Evolutionary conservation across 192 early-diverging fungal species (phyloP), one percentile per base, ranked within the genome.

Genomic region (Chytriomyces sp.): DNA sequence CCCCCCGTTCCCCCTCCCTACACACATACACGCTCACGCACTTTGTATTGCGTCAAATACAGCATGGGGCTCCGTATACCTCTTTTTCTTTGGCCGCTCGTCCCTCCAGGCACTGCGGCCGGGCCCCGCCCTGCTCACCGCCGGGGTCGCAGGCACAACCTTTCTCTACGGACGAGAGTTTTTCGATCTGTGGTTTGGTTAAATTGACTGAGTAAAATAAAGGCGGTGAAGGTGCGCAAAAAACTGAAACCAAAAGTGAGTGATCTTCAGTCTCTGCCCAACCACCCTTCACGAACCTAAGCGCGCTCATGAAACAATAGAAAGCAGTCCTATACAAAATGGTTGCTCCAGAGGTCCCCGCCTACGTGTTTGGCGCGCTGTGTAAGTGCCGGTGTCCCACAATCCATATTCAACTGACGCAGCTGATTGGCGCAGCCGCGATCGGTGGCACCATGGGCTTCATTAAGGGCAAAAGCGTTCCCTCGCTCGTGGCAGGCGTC

Each of bases 401-500:
- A 10, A 7, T 28, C 2, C n/a, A 40, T 52, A 1, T 17, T 17
- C 19, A 4, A 26, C 26, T 10, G 52, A 52, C 64, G 10, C 39
- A 41, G 49, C 26, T 61, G n/a, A 25, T 31, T 41, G 25, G 37
- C 4, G 7, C 53, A 83, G 81, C 75, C 60, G 77, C 82, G 52
- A 37, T 77, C 53, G 85, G 85, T n/a, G 85, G 85, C 10, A 61
- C 70, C 37, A 70, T 80, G 36, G 85, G 85, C 57, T 86, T 75
- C 68, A 44, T 70, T 26, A 53, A 64, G 34, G 70, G 60, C 7
- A 65, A 72, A 52, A 79, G 77, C 30, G 28, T 64, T 31, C 82
- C 85, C 1, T 82, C 80, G 10, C 73, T 86, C 4, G 75, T 82
- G 32, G 85, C 85, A 17, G 85, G 85, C 8, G 36, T 83, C n/a